Base-by-base conservation (phyloP, 2,329 filamentous ascomycete species). In the Colletotrichum sansevieriae region DNA sequence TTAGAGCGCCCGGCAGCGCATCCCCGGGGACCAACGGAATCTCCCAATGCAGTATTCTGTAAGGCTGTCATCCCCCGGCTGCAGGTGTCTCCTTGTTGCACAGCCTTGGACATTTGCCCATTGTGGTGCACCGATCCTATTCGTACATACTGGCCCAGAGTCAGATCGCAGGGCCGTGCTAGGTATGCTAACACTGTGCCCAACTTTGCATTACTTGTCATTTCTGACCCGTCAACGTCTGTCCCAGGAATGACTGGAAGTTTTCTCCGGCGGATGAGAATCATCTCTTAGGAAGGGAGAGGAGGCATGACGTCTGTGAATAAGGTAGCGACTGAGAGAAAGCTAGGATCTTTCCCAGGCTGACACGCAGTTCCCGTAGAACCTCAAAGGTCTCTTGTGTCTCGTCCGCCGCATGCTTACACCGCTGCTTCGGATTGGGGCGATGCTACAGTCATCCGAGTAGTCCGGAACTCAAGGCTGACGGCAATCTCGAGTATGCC, bases 341-440 rank as follows among this genome's bases (percentile, higher is more conserved):
- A 59, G 46, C 54, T 59, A 39, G 49, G 25, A 52, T 58, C 18
- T 22, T 18, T 33, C n/a, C 33, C 37, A 56, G 7, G 20, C 11
- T 47, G 33, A 47, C 51, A 65, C 54, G 46, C 49, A 29, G 60
- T 20, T 13, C 18, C 29, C 29, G 46, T 46, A 29, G 54, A 37
- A 20, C 54, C 39, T 33, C 39, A 22, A 11, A 7, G 46, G 35
- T 33, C 33, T 25, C 13, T 54, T 33, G 33, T 29, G 37, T 37
- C 39, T 39, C 22, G 33, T 35, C 54, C 51, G 44, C 41, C 43
- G 33, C 22, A 47, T 52, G 46, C 61, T 65, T 68, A 60, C 65
- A 68, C 62, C 65, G 62, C 65, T 65, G 62, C 25, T 68, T 61
- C 35, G 29, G 25, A n/a, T 33, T 41, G 43, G 47, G 33, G 33